phyloP scores from a whole-genome alignment of 306 rosid genomes.

The Casuarina equisetifolia region DNA sequence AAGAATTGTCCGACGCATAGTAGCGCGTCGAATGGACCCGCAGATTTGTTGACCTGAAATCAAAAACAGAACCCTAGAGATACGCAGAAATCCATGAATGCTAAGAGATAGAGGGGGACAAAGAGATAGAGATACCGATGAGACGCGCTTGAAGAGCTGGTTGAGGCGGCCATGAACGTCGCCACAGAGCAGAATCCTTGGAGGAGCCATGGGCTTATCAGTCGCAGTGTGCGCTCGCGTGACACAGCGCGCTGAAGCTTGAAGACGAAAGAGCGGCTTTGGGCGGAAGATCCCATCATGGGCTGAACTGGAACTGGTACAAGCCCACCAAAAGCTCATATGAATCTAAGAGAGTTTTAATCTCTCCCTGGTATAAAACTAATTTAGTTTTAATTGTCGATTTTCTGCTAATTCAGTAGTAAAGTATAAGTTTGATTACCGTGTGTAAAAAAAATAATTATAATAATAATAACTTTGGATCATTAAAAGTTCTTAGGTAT shows the following conservation, averaged over 20 bases:
- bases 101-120: slow-evolving; percentile 1
- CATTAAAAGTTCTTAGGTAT: too few species aligned
- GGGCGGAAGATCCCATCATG: background rate
- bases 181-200: slow-evolving; percentile 84
- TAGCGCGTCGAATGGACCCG: slow-evolving; percentile 93
- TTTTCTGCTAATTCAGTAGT: too few species aligned
- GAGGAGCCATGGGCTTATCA: slow-evolving; percentile 58
- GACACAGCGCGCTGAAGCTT: background rate
- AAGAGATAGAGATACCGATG: slow-evolving; percentile 50
- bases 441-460: too few species aligned
- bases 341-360: too few species aligned
- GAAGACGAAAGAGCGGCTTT: background rate
- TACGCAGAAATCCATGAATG: background rate
- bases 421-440: too few species aligned
- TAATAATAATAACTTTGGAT: too few species aligned
- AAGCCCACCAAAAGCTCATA: background rate
- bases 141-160: slow-evolving; percentile 90
- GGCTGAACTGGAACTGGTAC: background rate
- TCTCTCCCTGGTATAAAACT: too few species aligned
- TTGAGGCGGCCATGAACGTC: slow-evolving; percentile 74
- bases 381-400: too few species aligned
- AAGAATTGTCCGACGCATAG: slow-evolving; percentile 94
- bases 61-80: slow-evolving; percentile 25
- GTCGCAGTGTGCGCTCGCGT: background rate
- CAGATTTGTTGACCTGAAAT: slow-evolving; percentile 83